phyloP scores from a whole-genome alignment of 805 yeast genomes.

The Wickerhamiella domercqiae region DNA sequence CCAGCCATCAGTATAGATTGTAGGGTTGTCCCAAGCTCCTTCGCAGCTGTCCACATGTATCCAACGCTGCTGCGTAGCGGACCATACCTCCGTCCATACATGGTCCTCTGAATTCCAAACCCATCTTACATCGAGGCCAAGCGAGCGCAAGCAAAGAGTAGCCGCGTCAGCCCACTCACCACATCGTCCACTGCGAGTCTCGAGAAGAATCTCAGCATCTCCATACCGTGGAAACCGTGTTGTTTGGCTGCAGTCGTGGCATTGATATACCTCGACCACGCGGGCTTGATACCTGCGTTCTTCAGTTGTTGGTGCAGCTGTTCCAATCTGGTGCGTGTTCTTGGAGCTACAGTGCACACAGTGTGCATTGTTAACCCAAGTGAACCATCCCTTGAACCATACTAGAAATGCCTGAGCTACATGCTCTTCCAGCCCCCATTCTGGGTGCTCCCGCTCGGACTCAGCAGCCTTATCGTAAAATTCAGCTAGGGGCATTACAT shows the following conservation, averaged over 20 bases:
- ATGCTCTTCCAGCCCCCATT: conserved; percentile 37
- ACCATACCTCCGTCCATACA: conserved; percentile 85
- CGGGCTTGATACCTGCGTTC: conserved; percentile 40
- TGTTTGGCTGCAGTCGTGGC: conserved; percentile 33
- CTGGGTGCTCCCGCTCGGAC: conserved; percentile 18
- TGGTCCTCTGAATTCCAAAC: conserved; percentile 88
- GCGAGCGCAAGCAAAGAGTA: conserved; percentile 48
- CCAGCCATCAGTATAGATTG: conserved; percentile 71
- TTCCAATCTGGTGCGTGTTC: conserved; percentile 28
- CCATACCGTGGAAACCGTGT: conserved; percentile 67
- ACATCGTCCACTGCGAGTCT: conserved; percentile 62
- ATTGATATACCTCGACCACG: conserved; percentile 47
- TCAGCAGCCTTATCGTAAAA: conserved; percentile 49
- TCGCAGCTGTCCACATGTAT: conserved; percentile 80
- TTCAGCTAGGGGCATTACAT: conserved; percentile 41
- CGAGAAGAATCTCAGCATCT: conserved; percentile 44
- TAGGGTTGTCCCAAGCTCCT: conserved; percentile 67
- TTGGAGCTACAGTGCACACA: conserved; percentile 40
- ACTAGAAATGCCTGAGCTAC: conserved; percentile 39
- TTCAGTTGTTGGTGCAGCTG: conserved; percentile 28
- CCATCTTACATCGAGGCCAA: conserved; percentile 52
- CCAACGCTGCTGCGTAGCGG: conserved; percentile 50
- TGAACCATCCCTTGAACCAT: conserved; percentile 71
- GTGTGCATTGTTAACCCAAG: conserved; percentile 63
- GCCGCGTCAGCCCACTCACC: conserved; percentile 94